Base-by-base conservation (phyloP, 169 alveolate species). In the Cystoisospora suis region DNA sequence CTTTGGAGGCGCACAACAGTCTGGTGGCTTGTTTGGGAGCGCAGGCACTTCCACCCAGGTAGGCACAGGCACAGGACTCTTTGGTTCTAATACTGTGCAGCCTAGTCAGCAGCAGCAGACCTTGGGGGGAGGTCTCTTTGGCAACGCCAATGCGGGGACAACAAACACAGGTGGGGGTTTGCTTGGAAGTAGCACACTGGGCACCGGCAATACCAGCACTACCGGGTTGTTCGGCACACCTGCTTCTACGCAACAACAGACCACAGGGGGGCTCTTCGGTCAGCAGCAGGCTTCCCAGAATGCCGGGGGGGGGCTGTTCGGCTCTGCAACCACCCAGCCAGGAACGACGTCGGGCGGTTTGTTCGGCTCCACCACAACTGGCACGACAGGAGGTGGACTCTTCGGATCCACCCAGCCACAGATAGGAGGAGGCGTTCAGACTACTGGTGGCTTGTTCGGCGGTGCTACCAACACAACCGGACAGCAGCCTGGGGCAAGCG, bases 101-200 rank as follows among this genome's bases (percentile, higher is more conserved):
- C 77, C 77, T 65, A n/a, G 77, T 2, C 45, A 23, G 3, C 77
- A 65, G 15, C 77, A 65, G 15, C 77, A 65, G 12, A n/a, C 75
- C 53, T n/a, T n/a, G n/a, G n/a, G n/a, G n/a, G 90, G 91, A 40
- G 91, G 91, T 44, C 87, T 87, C 44, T 87, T 87, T 27, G 91
- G 91, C 9, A 69, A 47, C 7, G 44, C 77, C 44, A 44, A 44
- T 15, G 40, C 36, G 42, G 6, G 45, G 12, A 12, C 77, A 27
- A 81, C 42, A 9, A 72, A 34, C 42, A 0, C 58, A 17, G 53
- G 56, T 12, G 83, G 83, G 34, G 83, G 83, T 12, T 53, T 72
- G 3, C 42, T 72, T 27, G 83, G 83, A 34, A 34, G 32, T 15
- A 34, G 29, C 58, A 34, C 47, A 29, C 56, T 38, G 49, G 56